Evolutionary conservation across 2,329 filamentous ascomycete species (phyloP).

Genomic region (Neofusicoccum sp.): DNA sequence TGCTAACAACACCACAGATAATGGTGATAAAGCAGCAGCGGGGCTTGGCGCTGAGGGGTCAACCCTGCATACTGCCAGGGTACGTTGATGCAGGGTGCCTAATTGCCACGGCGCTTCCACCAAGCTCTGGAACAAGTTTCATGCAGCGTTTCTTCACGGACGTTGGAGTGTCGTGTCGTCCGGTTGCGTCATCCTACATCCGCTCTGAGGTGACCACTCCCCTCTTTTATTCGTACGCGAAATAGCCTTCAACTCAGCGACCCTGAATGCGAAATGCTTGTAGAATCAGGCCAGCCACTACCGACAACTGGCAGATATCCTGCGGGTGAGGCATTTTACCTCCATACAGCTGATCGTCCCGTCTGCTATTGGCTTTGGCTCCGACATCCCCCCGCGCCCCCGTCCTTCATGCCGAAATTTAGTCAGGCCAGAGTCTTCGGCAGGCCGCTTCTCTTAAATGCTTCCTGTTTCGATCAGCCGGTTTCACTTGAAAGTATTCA

Average conservation of each 20-base stretch:
- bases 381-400: neutral
- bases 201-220: neutral
- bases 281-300: neutral
- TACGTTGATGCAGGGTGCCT: neutral
- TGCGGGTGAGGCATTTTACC: neutral
- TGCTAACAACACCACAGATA: neutral
- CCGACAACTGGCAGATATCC: neutral
- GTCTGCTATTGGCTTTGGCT: neutral
- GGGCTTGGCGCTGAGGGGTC: neutral
- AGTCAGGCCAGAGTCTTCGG: neutral
- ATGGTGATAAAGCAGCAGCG: neutral
- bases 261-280: neutral
- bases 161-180: neutral
- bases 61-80: neutral
- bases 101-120: neutral
- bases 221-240: neutral
- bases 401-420: neutral
- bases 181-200: conserved; percentile 9
- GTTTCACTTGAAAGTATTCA: neutral
- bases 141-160: neutral
- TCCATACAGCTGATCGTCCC: neutral
- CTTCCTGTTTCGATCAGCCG: neutral
- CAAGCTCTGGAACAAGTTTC: conserved; percentile 5
- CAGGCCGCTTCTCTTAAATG: neutral
- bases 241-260: neutral